Conservation (phyloP, 441 rosid species). For the Gossypium armourianum region DNA sequence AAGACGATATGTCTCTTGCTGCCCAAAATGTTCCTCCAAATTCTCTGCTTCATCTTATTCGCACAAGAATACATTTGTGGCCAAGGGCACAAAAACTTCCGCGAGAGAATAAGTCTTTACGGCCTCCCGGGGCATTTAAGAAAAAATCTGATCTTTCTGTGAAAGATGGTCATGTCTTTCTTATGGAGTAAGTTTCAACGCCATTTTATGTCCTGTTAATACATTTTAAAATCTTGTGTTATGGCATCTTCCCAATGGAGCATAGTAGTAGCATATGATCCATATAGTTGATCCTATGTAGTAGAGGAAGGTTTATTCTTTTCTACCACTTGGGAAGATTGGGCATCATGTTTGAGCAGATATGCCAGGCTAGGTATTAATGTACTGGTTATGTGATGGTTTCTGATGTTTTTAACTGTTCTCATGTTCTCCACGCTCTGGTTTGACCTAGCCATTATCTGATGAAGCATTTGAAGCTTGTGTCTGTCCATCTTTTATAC, state of each 20-base stretch:
- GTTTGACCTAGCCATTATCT: not conserved
- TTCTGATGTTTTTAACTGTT: not conserved
- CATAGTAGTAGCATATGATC: not conserved
- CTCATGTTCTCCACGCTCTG: not conserved
- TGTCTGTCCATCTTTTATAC: not conserved
- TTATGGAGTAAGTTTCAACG: conserved; percentile 71
- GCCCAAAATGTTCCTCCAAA: conserved; percentile 78
- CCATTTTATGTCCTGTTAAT: not conserved
- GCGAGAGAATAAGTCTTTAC: conserved; percentile 73
- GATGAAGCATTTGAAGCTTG: not conserved
- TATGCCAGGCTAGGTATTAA: not conserved
- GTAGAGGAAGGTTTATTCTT: not conserved
- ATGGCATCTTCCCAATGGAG: not conserved
- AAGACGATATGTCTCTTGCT: conserved; percentile 67
- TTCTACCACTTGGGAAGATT: not conserved
- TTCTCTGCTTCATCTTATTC: conserved; percentile 85
- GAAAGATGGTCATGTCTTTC: conserved; percentile 88
- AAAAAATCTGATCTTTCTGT: conserved; percentile 93
- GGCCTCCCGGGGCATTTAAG: conserved; percentile 99
- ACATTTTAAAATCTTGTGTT: not conserved
- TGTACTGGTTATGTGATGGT: not conserved
- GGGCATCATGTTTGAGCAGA: not conserved
- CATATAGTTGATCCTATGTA: not conserved
- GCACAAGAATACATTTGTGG: conserved; percentile 67
- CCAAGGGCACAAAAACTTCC: conserved; percentile 87